Percentiles rank a stretch among this genome's conserved stretches.
These are phyloP conservation scores for Lactarius psammicola DNA, from an alignment of 768 basidiomycete species.

Conservation along the genomic window DNA sequence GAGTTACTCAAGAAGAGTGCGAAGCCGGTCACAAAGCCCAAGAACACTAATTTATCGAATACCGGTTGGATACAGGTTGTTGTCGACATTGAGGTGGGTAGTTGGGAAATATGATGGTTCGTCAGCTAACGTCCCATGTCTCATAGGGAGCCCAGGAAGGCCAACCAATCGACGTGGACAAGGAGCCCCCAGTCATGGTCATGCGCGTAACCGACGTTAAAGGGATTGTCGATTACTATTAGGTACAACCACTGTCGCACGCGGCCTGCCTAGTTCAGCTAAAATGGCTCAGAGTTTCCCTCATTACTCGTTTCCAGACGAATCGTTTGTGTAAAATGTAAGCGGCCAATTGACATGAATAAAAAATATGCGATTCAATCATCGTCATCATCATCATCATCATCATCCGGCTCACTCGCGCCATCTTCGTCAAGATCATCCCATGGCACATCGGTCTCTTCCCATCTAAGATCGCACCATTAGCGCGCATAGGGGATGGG, in stretches of 20 bases:
- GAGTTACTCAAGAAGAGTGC: constrained; percentile 47
- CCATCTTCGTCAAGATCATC: constrained; percentile 17
- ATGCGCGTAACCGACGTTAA: constrained; percentile 53
- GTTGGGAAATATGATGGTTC: neutral
- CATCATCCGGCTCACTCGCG: constrained; percentile 9
- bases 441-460: constrained; percentile 18
- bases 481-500: neutral
- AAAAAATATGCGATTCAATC: neutral
- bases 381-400: neutral
- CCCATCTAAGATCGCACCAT: constrained; percentile 16
- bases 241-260: no score
- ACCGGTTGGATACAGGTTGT: constrained; percentile 66
- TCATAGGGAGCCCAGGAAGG: constrained; percentile 35
- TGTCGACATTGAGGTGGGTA: constrained; percentile 47
- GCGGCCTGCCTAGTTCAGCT: no score
- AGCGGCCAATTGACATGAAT: neutral
- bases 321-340: neutral
- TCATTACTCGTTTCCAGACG: neutral
- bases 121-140: constrained; percentile 3
- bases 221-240: no score
- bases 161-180: constrained; percentile 32
- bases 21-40: constrained; percentile 35
- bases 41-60: constrained; percentile 51
- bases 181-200: constrained; percentile 37
- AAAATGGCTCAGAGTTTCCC: neutral